Evolutionary conservation across 2,329 filamentous ascomycete species (phyloP).

Genomic region (Trichoderma sp.): DNA sequence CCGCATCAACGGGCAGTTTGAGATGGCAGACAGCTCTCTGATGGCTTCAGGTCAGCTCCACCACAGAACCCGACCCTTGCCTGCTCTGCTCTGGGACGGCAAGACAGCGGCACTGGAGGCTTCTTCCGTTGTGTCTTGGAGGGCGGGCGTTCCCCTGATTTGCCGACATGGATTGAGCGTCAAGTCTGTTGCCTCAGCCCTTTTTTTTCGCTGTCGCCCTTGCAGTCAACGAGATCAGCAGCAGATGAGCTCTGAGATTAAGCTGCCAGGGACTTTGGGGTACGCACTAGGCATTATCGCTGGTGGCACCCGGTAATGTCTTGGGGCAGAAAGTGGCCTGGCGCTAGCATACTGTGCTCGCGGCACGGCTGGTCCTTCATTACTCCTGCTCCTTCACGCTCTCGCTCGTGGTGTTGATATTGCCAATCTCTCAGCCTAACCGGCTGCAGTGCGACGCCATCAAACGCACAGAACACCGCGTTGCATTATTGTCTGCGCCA

Average conservation of each 20-base stretch:
- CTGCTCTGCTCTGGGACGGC: constrained; percentile 11
- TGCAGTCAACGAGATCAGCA: not conserved
- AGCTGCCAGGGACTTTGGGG: not conserved
- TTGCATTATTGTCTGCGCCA: not conserved
- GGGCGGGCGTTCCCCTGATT: constrained; percentile 16
- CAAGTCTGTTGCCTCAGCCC: constrained; percentile 6
- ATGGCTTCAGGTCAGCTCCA: constrained; percentile 8
- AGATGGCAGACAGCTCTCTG: not conserved
- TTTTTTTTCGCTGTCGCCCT: not conserved
- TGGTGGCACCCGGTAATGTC: not conserved
- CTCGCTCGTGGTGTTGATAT: not conserved
- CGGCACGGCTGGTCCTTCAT: constrained; percentile 12
- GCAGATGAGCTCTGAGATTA: constrained; percentile 10
- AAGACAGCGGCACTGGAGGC: not conserved
- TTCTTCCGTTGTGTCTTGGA: constrained; percentile 10
- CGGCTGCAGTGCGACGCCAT: not conserved
- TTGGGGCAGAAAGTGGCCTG: constrained; percentile 11
- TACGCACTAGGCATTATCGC: not conserved
- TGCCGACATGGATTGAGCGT: not conserved
- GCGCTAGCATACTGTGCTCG: not conserved
- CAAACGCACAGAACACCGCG: not conserved
- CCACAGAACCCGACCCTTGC: not conserved
- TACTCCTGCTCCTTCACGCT: not conserved
- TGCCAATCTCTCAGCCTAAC: constrained; percentile 8
- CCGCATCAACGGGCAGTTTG: not conserved